Conservation (phyloP, 495 filamentous ascomycete genomes). For the Aspergillus wentii region DNA sequence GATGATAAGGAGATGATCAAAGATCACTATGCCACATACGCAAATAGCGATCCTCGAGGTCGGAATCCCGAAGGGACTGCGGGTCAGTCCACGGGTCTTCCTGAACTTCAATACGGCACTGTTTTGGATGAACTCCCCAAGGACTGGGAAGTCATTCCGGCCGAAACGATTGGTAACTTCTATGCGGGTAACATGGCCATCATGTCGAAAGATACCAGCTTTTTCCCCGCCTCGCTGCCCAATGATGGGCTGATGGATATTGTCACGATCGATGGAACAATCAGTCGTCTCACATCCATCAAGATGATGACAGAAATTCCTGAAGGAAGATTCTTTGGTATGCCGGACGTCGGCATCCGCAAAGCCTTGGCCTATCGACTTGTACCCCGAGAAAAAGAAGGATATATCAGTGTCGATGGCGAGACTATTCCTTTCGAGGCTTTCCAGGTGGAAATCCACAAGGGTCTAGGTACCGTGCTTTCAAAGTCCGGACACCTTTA, state of each 20-base stretch:
- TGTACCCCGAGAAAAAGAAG: slow-evolving; percentile 61
- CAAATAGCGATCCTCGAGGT: slow-evolving; percentile 23
- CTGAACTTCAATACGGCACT: slow-evolving; percentile 71
- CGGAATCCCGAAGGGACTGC: slow-evolving; percentile 18
- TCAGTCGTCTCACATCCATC: slow-evolving; percentile 57
- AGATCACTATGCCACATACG: slow-evolving; percentile 60
- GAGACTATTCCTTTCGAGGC: slow-evolving; percentile 80
- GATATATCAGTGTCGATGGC: slow-evolving; percentile 93
- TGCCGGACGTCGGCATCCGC: slow-evolving; percentile 68
- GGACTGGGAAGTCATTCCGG: slow-evolving; percentile 66
- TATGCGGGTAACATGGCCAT: slow-evolving; percentile 93
- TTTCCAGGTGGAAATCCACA: slow-evolving; percentile 87
- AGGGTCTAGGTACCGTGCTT: slow-evolving; percentile 77
- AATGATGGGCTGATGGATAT: slow-evolving; percentile 85
- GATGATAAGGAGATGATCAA: slow-evolving; percentile 72
- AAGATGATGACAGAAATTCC: slow-evolving; percentile 66
- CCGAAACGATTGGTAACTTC: slow-evolving; percentile 82
- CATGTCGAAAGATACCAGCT: slow-evolving; percentile 81
- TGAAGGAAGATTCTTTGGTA: slow-evolving; percentile 69
- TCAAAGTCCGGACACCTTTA: slow-evolving; percentile 66
- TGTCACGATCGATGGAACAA: slow-evolving; percentile 71
- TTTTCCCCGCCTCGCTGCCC: slow-evolving; percentile 82
- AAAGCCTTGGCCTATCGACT: slow-evolving; percentile 83
- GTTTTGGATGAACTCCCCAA: slow-evolving; percentile 69
- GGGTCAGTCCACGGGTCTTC: slow-evolving; percentile 51